Percentiles rank a stretch among this genome's conserved stretches.
Evolutionary conservation across 2,329 filamentous ascomycete species (phyloP).

Genomic region (Xylariaceae sp.): DNA sequence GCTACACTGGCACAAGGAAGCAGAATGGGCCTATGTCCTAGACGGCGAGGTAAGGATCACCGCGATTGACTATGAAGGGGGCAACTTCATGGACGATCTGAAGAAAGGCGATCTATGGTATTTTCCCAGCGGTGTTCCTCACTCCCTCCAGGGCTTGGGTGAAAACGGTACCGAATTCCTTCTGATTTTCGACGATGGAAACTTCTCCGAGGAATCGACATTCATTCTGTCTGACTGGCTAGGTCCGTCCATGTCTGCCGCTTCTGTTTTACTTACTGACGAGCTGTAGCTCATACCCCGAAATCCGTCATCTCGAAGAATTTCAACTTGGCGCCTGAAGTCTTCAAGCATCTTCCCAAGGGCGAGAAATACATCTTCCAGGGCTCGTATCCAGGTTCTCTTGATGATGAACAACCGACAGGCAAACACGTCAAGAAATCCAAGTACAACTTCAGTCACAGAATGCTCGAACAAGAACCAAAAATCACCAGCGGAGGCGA

Average conservation of each 20-base stretch:
- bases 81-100: constrained; percentile 74
- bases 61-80: constrained; percentile 70
- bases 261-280: constrained; percentile 12
- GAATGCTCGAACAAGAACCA: constrained; percentile 68
- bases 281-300: constrained; percentile 60
- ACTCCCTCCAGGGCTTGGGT: constrained; percentile 71
- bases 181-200: constrained; percentile 45
- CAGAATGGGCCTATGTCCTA: constrained; percentile 75
- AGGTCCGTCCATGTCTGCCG: constrained; percentile 37
- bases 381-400: constrained; percentile 61
- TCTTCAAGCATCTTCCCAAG: constrained; percentile 66
- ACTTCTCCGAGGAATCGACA: constrained; percentile 61
- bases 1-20: constrained; percentile 78
- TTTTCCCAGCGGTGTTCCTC: constrained; percentile 74
- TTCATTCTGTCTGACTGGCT: constrained; percentile 75
- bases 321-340: constrained; percentile 68
- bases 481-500: constrained; percentile 65
- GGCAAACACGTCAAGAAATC: constrained; percentile 64
- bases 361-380: constrained; percentile 77
- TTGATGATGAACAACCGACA: constrained; percentile 62
- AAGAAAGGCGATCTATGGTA: constrained; percentile 78
- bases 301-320: constrained; percentile 72
- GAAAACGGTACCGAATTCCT: constrained; percentile 65
- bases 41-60: constrained; percentile 70
- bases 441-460: constrained; percentile 67